phyloP scores from a whole-genome alignment of 2,329 filamentous ascomycete genomes.

The Phaeosphaeria sp. region DNA sequence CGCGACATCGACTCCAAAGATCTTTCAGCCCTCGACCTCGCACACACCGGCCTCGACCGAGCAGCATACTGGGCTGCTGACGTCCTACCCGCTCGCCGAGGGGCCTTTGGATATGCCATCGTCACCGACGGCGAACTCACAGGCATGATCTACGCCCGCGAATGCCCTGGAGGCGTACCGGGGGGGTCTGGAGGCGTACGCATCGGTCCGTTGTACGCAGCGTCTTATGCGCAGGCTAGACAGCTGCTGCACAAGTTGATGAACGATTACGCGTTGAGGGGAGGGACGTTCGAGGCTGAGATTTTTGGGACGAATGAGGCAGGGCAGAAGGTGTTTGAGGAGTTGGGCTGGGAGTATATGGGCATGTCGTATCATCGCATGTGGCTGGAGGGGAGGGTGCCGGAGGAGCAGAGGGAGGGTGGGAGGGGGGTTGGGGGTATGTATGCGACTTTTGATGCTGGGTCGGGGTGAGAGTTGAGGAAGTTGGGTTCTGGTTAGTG shows the following conservation, averaged over 20 bases:
- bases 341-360: conserved; percentile 38
- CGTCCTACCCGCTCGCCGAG: conserved; percentile 31
- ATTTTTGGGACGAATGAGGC: conserved; percentile 41
- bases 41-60: conserved; percentile 43
- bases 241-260: conserved; percentile 36
- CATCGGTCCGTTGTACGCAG: conserved; percentile 48
- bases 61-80: conserved; percentile 39
- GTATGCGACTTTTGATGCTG: conserved; percentile 48
- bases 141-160: conserved; percentile 42
- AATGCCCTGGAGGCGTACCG: conserved; percentile 40
- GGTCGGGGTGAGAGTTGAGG: conserved; percentile 29
- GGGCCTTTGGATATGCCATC: conserved; percentile 39
- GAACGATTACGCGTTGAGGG: conserved; percentile 19
- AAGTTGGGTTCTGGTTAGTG: too few species aligned
- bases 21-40: conserved; percentile 34
- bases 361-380: conserved; percentile 48
- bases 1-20: conserved; percentile 23
- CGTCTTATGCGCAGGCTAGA: conserved; percentile 26
- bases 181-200: too few species aligned
- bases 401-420: conserved; percentile 38
- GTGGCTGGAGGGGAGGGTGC: conserved; percentile 44
- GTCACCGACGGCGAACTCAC: conserved; percentile 16
- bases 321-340: conserved; percentile 39
- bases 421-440: conserved; percentile 38
- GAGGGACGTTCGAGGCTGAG: conserved; percentile 41